Conservation (phyloP, 2,329 filamentous ascomycete species). For the Cercospora zeae-maydis region DNA sequence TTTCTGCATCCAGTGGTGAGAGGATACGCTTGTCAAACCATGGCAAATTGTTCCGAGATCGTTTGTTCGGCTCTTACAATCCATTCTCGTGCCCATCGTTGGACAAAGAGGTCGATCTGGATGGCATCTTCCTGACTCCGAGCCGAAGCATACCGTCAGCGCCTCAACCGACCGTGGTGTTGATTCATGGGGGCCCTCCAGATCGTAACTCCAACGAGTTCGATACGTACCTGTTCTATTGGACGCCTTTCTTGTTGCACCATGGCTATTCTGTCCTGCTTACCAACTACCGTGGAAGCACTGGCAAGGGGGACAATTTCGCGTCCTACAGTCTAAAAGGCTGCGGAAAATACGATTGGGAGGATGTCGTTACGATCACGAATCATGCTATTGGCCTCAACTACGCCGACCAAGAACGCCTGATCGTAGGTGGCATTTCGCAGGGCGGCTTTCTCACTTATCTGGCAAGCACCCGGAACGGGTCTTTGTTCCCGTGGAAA, state of each 20-base stretch:
- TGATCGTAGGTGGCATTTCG: constrained; percentile 37
- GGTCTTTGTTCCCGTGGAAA: constrained; percentile 35
- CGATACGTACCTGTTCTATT: constrained; percentile 30
- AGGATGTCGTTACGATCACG: constrained; percentile 38
- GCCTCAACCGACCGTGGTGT: constrained; percentile 36
- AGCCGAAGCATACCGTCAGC: constrained; percentile 7
- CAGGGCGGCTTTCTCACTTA: constrained; percentile 35
- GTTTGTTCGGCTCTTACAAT: constrained; percentile 24
- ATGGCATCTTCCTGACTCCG: constrained; percentile 33
- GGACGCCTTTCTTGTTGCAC: constrained; percentile 35
- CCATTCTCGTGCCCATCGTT: constrained; percentile 29
- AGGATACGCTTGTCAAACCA: constrained; percentile 26
- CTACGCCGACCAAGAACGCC: constrained; percentile 32
- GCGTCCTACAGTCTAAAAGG: constrained; percentile 33
- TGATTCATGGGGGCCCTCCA: constrained; percentile 40
- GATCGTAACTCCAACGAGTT: constrained; percentile 33
- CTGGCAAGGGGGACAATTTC: constrained; percentile 36
- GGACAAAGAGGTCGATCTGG: constrained; percentile 33
- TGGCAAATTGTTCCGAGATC: constrained; percentile 22
- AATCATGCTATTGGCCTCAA: constrained; percentile 36
- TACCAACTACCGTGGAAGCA: constrained; percentile 41
- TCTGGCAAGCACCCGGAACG: constrained; percentile 39
- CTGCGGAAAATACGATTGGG: constrained; percentile 39
- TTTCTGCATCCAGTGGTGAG: constrained; percentile 21
- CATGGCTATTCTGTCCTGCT: constrained; percentile 41